These are phyloP conservation scores for Xerocomellus dryophilus DNA, from an alignment of 768 basidiomycete genomes.

Conservation along the genomic window DNA sequence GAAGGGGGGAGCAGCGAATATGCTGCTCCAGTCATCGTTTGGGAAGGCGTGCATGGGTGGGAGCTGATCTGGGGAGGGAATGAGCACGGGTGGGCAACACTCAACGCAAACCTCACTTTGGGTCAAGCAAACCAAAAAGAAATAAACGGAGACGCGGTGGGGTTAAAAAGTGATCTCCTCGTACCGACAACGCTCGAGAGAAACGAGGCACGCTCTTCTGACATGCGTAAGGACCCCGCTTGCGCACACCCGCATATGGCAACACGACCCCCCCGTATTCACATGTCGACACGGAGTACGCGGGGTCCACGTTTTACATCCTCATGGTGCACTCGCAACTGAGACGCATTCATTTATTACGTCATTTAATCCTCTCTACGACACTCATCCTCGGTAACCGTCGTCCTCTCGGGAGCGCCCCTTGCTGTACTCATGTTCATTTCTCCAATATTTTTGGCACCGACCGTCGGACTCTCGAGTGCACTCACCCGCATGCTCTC, in stretches of 20 bases:
- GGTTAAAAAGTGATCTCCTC: background rate
- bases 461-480: background rate
- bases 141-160: background rate
- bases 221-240: slow-evolving; percentile 21
- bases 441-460: background rate
- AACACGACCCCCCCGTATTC: slow-evolving; percentile 25
- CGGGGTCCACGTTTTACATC: slow-evolving; percentile 20
- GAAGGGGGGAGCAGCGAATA: slow-evolving; percentile 69
- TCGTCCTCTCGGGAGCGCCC: slow-evolving; percentile 16
- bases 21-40: slow-evolving; percentile 48
- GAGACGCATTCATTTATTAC: slow-evolving; percentile 6
- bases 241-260: background rate
- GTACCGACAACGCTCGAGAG: slow-evolving; percentile 16
- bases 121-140: slow-evolving; percentile 11
- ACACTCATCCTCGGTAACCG: slow-evolving; percentile 15
- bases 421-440: background rate
- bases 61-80: slow-evolving; percentile 6
- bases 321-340: slow-evolving; percentile 19
- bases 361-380: slow-evolving; percentile 1
- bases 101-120: slow-evolving; percentile 2
- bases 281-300: slow-evolving; percentile 21
- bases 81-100: no score
- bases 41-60: slow-evolving; percentile 22
- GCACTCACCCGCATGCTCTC: background rate
- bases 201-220: slow-evolving; percentile 15